Evolutionary conservation across 2,329 filamentous ascomycete genomes (phyloP).

Genomic region (Leptographium wingfieldii): DNA sequence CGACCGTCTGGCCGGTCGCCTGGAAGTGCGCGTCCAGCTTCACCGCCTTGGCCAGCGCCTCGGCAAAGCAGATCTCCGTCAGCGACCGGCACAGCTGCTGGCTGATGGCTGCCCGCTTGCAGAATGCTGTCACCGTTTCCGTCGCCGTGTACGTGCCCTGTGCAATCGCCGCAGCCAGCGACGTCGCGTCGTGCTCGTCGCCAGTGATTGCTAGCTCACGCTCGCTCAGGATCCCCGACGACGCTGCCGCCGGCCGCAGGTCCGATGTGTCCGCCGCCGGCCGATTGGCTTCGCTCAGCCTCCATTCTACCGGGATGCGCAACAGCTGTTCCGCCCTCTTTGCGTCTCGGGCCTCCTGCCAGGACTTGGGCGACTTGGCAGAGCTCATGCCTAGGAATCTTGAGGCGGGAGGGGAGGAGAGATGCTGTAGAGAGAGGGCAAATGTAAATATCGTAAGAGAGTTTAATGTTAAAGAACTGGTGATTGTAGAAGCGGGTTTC

Average conservation of each 20-base stretch:
- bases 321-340: slow-evolving; percentile 11
- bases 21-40: slow-evolving; percentile 21
- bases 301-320: slow-evolving; percentile 9
- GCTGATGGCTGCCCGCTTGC: slow-evolving; percentile 8
- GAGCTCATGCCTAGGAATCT: background rate
- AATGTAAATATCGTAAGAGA: no score
- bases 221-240: slow-evolving; percentile 6
- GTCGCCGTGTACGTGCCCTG: slow-evolving; percentile 5
- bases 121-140: slow-evolving; percentile 8
- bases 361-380: background rate
- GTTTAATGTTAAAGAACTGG: no score
- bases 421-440: no score
- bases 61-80: slow-evolving; percentile 26
- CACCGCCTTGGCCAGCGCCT: slow-evolving; percentile 19
- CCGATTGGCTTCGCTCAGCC: slow-evolving; percentile 3
- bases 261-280: slow-evolving; percentile 6
- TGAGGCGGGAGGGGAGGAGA: no score
- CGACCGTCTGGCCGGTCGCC: slow-evolving; percentile 19
- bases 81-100: slow-evolving; percentile 17
- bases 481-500: no score
- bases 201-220: slow-evolving; percentile 10
- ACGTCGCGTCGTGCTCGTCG: slow-evolving; percentile 5
- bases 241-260: slow-evolving; percentile 4
- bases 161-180: slow-evolving; percentile 4
- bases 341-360: slow-evolving; percentile 3